These are phyloP conservation scores for Agrocybe praecox DNA, from an alignment of 768 basidiomycete species.

Conservation along the genomic window DNA sequence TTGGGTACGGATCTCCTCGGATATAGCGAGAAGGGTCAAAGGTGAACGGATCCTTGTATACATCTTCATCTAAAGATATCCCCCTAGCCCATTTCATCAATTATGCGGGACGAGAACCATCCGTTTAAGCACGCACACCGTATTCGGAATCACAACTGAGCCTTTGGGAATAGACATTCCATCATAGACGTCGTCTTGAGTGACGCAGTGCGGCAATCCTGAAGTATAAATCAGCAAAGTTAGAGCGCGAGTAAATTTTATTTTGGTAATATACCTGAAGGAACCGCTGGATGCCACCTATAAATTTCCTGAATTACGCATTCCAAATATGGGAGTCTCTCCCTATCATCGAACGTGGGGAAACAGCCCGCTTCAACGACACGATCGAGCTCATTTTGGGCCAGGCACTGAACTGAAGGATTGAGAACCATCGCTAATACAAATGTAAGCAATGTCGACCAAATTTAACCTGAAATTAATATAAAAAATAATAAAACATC, in stretches of 20 bases:
- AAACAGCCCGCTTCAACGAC: not conserved
- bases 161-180: constrained; percentile 8
- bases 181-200: constrained; percentile 1
- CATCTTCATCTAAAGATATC: constrained; percentile 1
- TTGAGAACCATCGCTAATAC: constrained; percentile 29
- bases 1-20: not conserved
- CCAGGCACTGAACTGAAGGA: constrained; percentile 25
- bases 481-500: too few species aligned
- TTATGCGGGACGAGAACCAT: too few species aligned
- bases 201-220: not conserved
- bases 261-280: not conserved
- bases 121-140: not conserved
- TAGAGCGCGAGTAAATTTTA: too few species aligned
- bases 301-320: not conserved
- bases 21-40: constrained; percentile 1
- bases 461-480: too few species aligned
- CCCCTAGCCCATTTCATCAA: too few species aligned
- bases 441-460: constrained; percentile 5
- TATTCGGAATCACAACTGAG: not conserved
- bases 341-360: not conserved
- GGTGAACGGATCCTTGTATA: not conserved
- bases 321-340: not conserved
- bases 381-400: constrained; percentile 30
- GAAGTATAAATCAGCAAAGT: not conserved
- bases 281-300: not conserved